Conservation (phyloP, 164 flowering plant species). For the Cinnamomum chago region DNA sequence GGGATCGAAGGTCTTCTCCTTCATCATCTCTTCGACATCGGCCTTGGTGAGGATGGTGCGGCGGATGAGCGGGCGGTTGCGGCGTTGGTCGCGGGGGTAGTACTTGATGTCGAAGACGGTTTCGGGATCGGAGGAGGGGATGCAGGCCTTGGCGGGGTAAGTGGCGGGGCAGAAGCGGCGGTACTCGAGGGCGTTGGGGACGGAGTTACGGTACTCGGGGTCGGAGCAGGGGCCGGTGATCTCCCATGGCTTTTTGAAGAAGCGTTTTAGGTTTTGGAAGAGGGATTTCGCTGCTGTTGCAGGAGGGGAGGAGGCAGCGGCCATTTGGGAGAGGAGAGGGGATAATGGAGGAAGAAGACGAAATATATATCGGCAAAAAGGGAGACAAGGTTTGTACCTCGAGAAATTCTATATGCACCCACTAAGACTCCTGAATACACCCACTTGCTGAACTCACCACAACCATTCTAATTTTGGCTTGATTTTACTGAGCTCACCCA, state of each 20-base stretch:
- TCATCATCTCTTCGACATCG: conserved; percentile 62
- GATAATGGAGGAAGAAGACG: not conserved
- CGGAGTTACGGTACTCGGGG: conserved; percentile 69
- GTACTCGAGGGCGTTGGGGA: conserved; percentile 67
- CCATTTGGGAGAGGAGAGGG: not conserved
- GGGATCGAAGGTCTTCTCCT: conserved; percentile 51
- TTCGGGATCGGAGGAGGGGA: conserved; percentile 71
- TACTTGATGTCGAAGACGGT: conserved; percentile 86
- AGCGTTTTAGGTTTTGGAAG: conserved; percentile 53
- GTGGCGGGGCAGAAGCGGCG: conserved; percentile 71
- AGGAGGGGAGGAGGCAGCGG: not conserved
- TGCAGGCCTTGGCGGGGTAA: conserved; percentile 22
- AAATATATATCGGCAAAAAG: too few relatives aligned
- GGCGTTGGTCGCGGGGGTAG: conserved; percentile 68
- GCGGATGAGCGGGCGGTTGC: conserved; percentile 71
- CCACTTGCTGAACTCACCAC: too few relatives aligned
- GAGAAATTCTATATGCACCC: too few relatives aligned
- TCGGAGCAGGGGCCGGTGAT: conserved; percentile 73
- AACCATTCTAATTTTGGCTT: too few relatives aligned
- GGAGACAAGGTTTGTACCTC: too few relatives aligned
- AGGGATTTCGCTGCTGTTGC: conserved; percentile 32
- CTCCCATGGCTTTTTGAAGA: conserved; percentile 86
- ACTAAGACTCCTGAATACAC: too few relatives aligned
- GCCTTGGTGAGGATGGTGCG: conserved; percentile 58
- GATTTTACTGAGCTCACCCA: too few relatives aligned